Evolutionary conservation across 768 basidiomycete genomes (phyloP).

Genomic region (Termitomyces sp.): DNA sequence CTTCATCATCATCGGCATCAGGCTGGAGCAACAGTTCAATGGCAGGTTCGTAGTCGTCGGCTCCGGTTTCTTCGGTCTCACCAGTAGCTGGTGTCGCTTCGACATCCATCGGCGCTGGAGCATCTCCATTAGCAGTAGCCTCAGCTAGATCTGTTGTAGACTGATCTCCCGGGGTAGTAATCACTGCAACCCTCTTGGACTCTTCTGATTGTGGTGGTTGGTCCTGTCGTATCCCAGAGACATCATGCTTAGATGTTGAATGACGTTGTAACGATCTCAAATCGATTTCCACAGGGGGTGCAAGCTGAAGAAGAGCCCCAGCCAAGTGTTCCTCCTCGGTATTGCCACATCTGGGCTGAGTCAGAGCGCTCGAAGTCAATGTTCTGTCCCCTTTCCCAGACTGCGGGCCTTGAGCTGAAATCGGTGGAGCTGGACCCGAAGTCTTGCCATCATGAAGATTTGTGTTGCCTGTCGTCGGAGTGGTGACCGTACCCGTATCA

Average conservation of each 20-base stretch:
- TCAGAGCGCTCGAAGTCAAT: background rate
- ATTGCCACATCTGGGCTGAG: background rate
- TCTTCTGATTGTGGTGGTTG: background rate
- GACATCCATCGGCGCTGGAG: background rate
- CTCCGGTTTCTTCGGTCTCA: background rate
- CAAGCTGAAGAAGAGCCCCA: conserved; percentile 2
- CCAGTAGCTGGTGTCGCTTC: background rate
- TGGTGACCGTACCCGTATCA: background rate
- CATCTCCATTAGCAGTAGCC: background rate
- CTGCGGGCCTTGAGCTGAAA: background rate
- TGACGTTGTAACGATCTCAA: background rate
- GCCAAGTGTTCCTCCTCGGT: background rate
- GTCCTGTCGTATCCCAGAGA: background rate
- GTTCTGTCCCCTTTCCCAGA: background rate
- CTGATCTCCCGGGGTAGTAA: background rate
- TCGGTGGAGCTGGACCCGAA: background rate
- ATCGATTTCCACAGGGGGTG: conserved; percentile 4
- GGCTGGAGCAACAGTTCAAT: background rate
- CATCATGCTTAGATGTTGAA: background rate
- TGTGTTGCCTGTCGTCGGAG: background rate
- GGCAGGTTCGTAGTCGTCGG: background rate
- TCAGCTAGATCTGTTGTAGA: background rate
- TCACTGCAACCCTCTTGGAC: background rate
- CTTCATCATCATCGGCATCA: background rate
- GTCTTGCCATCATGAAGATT: background rate